phyloP scores from a whole-genome alignment of 805 yeast species.

The Pichia exigua region DNA sequence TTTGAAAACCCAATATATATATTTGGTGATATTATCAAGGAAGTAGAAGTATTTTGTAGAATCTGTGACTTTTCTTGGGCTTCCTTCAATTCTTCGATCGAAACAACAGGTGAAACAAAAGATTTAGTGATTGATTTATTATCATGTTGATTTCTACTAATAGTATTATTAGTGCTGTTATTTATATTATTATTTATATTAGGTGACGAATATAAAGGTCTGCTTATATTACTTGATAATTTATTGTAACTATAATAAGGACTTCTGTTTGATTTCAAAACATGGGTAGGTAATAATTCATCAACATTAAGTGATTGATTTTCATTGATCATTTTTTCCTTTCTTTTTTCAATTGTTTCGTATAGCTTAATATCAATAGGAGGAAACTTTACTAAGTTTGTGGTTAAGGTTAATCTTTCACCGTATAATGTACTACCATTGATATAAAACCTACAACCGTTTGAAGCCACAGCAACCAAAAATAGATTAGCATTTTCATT shows the following conservation, averaged over 20 bases:
- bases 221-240: background rate
- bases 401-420: conserved; percentile 27
- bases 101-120: conserved; percentile 21
- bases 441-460: conserved; percentile 73
- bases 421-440: conserved; percentile 38
- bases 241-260: background rate
- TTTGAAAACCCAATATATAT: conserved; percentile 61
- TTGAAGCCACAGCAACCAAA: conserved; percentile 69
- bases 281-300: background rate
- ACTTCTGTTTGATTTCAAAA: conserved; percentile 2
- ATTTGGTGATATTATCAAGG: conserved; percentile 76
- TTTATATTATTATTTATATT: background rate
- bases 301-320: conserved; percentile 17
- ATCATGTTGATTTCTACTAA: background rate
- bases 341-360: conserved; percentile 27
- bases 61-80: conserved; percentile 50
- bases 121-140: conserved; percentile 21
- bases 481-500: conserved; percentile 62
- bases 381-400: conserved; percentile 38
- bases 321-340: conserved; percentile 32
- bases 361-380: conserved; percentile 31
- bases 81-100: conserved; percentile 34
- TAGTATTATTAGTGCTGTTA: background rate
- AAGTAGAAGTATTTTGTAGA: conserved; percentile 47
- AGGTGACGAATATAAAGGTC: background rate